These are phyloP conservation scores for Exophiala calicioides DNA, from an alignment of 2,329 filamentous ascomycete species.

Conservation along the genomic window DNA sequence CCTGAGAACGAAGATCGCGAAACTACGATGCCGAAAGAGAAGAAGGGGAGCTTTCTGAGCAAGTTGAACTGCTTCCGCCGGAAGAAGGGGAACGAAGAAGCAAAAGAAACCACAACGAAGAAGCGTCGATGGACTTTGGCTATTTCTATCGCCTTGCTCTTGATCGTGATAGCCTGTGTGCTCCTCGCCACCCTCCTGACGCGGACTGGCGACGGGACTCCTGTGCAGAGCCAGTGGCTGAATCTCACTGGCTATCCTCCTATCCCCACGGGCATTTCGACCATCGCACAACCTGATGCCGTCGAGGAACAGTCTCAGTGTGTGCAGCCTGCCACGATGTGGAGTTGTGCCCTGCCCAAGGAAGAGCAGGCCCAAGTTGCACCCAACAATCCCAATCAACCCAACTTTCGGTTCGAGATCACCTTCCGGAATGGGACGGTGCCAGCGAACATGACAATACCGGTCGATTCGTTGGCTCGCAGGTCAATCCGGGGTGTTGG, in stretches of 20 bases:
- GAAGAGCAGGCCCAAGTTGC: constrained; percentile 67
- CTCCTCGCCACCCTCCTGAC: constrained; percentile 60
- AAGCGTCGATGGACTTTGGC: constrained; percentile 49
- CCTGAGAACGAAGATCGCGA: constrained; percentile 36
- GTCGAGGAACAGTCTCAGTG: constrained; percentile 67
- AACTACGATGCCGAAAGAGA: constrained; percentile 63
- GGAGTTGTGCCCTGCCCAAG: constrained; percentile 84
- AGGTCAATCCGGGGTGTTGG: constrained; percentile 38
- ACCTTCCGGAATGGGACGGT: constrained; percentile 58
- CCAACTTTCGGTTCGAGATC: constrained; percentile 79
- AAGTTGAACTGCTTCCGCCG: constrained; percentile 13
- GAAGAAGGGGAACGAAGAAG: too few relatives aligned
- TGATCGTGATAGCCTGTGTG: constrained; percentile 45
- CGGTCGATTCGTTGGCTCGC: constrained; percentile 41
- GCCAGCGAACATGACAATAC: constrained; percentile 62
- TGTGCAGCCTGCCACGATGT: constrained; percentile 70
- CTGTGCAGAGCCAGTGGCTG: constrained; percentile 65
- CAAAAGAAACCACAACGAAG: constrained; percentile 46
- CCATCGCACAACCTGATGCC: constrained; percentile 72
- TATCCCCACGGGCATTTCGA: constrained; percentile 80
- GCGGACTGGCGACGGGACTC: constrained; percentile 44
- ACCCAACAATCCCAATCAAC: constrained; percentile 67
- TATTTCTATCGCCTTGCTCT: constrained; percentile 58
- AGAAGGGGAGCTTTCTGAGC: constrained; percentile 10
- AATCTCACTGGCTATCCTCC: constrained; percentile 85